Evolutionary conservation across 345 rosid genomes (phyloP).

Genomic region (Orychophragmus violaceus): DNA sequence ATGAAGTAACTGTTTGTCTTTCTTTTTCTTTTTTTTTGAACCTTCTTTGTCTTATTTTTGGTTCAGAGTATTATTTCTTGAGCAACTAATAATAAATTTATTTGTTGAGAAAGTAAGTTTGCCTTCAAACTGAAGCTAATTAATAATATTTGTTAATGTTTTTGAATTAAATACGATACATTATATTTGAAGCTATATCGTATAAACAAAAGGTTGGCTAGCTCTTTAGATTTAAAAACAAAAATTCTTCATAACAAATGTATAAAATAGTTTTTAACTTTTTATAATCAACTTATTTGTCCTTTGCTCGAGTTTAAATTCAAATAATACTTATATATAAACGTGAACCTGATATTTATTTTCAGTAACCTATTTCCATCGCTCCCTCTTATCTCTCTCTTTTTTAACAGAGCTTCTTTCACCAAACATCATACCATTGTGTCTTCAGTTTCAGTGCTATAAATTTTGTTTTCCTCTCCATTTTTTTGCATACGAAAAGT

Average conservation of each 20-base stretch:
- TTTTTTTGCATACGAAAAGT: background rate
- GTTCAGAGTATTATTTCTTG: background rate
- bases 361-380: conserved; percentile 4
- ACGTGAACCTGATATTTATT: background rate
- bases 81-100: background rate
- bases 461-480: conserved; percentile 14
- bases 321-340: conserved; percentile 26
- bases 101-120: conserved; percentile 5
- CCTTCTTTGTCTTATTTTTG: no score
- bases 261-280: background rate
- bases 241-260: conserved; percentile 19
- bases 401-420: conserved; percentile 13
- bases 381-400: conserved; percentile 1
- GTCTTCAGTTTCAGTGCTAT: conserved; percentile 36
- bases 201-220: conserved; percentile 22
- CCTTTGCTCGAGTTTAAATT: conserved; percentile 29
- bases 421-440: conserved; percentile 18
- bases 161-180: background rate
- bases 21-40: no score
- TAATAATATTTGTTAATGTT: background rate
- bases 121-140: conserved; percentile 15
- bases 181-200: conserved; percentile 26
- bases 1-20: conserved; percentile 19
- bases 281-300: conserved; percentile 10
- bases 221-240: conserved; percentile 20